Evolutionary conservation across 306 rosid genomes (phyloP).

Genomic region (Cyamopsis tetragonoloba): DNA sequence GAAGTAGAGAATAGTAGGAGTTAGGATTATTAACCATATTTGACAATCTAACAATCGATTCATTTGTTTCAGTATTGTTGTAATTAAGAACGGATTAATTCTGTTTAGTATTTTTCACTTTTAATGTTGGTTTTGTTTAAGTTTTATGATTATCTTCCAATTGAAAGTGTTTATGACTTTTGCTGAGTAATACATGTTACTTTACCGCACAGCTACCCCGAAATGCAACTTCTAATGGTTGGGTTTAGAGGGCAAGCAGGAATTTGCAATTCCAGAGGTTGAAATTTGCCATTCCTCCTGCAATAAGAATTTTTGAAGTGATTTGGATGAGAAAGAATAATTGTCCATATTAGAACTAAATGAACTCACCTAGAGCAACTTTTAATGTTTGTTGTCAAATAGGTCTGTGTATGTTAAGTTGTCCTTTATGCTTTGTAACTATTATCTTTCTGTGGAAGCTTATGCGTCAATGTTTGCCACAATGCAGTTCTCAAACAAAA

Average conservation of each 20-base stretch:
- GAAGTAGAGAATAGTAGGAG: neutral
- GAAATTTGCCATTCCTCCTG: neutral
- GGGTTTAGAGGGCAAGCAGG: neutral
- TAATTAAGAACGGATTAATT: neutral
- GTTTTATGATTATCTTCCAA: neutral
- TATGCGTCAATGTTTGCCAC: slow-evolving; percentile 27
- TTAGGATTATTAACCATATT: neutral
- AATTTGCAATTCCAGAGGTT: neutral
- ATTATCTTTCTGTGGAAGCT: slow-evolving; percentile 16
- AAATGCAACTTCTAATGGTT: neutral
- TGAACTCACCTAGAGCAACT: neutral
- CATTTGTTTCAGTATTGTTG: neutral
- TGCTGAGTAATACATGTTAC: neutral
- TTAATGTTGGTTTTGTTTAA: neutral
- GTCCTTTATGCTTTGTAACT: neutral
- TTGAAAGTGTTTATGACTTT: neutral
- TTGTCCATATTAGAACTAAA: neutral
- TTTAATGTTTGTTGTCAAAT: neutral
- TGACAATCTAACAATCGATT: neutral
- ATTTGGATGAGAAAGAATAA: slow-evolving; percentile 6
- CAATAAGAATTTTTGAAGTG: neutral
- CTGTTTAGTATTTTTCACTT: neutral
- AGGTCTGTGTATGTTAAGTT: neutral
- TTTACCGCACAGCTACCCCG: neutral
- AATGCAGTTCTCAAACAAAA: slow-evolving; percentile 79